Percentiles rank a stretch among this genome's conserved stretches.
Evolutionary conservation across 352 stramenopile genomes (phyloP).

Genomic region (Pythium brachiatum): DNA sequence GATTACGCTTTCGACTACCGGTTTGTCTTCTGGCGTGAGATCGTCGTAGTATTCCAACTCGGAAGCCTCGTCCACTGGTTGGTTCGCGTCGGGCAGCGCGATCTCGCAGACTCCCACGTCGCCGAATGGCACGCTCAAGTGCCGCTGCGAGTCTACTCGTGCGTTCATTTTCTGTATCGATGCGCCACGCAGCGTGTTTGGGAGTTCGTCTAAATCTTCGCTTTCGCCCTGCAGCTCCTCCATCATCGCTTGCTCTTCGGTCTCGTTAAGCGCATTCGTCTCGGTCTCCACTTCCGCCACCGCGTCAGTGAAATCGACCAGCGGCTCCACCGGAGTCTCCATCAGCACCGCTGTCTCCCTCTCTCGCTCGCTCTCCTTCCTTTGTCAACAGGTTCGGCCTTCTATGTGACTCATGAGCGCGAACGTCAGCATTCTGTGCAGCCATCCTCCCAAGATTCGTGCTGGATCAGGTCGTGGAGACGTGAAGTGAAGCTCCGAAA

Average conservation of each 20-base stretch:
- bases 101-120: background rate
- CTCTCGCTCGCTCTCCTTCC: background rate
- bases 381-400: background rate
- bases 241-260: background rate
- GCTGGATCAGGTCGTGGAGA: too few species aligned
- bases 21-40: background rate
- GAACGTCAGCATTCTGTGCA: too few species aligned
- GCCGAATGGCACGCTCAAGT: background rate
- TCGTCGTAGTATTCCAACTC: background rate
- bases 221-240: background rate
- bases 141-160: background rate
- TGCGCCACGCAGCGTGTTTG: background rate
- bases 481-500: too few species aligned
- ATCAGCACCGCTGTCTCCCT: background rate
- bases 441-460: too few species aligned
- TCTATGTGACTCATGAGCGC: background rate
- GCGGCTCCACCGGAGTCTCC: conserved; percentile 20
- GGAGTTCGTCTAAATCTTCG: background rate
- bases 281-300: background rate
- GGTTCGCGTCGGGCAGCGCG: background rate
- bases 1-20: background rate
- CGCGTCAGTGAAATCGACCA: conserved; percentile 11
- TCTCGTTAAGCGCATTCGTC: background rate
- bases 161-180: background rate
- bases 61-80: background rate